These are phyloP conservation scores for Globisporangium radiosum DNA, from an alignment of 352 stramenopile genomes.

Conservation along the genomic window DNA sequence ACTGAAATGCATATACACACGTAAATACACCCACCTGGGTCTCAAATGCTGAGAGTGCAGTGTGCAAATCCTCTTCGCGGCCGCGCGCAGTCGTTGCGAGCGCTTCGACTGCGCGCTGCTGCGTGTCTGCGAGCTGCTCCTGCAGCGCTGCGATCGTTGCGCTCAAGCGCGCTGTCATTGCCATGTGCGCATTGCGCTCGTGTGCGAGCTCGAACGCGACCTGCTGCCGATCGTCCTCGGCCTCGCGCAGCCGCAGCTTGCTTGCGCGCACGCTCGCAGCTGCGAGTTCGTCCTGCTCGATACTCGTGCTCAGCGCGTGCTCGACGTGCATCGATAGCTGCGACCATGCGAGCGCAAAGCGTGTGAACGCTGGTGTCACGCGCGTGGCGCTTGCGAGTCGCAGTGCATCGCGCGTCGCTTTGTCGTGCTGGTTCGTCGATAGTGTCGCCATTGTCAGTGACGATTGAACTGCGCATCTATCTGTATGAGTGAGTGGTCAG, in stretches of 20 bases:
- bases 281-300: conserved; percentile 47
- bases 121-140: conserved; percentile 38
- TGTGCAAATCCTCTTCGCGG: conserved; percentile 35
- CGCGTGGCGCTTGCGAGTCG: conserved; percentile 29
- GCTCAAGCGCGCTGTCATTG: conserved; percentile 23
- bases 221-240: conserved; percentile 56
- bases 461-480: no score
- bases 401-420: conserved; percentile 28
- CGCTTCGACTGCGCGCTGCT: conserved; percentile 29
- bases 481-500: no score
- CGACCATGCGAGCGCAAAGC: conserved; percentile 28
- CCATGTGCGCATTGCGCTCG: conserved; percentile 24
- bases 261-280: conserved; percentile 31
- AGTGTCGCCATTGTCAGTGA: no score
- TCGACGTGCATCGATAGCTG: conserved; percentile 38
- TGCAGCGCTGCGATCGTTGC: conserved; percentile 30
- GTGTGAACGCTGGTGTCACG: conserved; percentile 27
- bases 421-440: conserved; percentile 25
- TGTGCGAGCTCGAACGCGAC: conserved; percentile 48
- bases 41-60: conserved; percentile 12
- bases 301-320: conserved; percentile 30
- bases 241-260: conserved; percentile 47
- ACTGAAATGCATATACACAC: no score
- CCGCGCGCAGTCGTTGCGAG: conserved; percentile 24
- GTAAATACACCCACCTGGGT: conserved; percentile 3